Evolutionary conservation across 352 stramenopile genomes (phyloP), one percentile per base, ranked within the genome.

Genomic region (Sclerospora graminicola): DNA sequence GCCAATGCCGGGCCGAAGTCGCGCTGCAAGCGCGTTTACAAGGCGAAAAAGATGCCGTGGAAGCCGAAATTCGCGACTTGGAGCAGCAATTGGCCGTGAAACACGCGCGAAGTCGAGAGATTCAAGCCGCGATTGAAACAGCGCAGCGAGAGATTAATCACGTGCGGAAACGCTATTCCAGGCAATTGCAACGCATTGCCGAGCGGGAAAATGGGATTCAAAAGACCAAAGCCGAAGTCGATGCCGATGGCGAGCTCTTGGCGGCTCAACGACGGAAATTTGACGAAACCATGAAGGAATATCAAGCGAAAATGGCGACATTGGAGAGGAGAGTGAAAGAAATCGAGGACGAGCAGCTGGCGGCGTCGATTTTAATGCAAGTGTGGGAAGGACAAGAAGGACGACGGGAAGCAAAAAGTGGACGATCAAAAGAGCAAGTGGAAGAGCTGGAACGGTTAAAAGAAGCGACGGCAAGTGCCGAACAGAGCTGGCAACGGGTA

Each of bases 401-500:
- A 16, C 65, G 72, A 9, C 71, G 71, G 0, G 72, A 89, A 15
- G 77, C n/a, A 81, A 83, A 57, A 86, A 85, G 44, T 66, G 21
- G 6, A 6, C 21, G 21, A 7, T 3, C 21, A 26, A 7, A 6
- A 3, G 21, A 3, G 21, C 21, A 26, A 6, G 6, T 26, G 21
- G 69, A 74, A 10, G 77, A 89, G 41, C 60, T 92, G 21, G 4
- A 26, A 26, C 3, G 4, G 21, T 3, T 91, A 10, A 70, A 73
- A 15, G 79, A 91, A 31, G 73, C 75, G 2, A 57, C 67, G n/a
- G 63, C 74, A 5, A 66, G 85, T 29, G 74, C 80, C 2, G 72
- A 92, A 33, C 78, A 92, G 48, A 82, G n/a, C n/a, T n/a, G n/a
- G n/a, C n/a, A n/a, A n/a, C n/a, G 75, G 18, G 84, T 80, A 40